These are phyloP conservation scores for Acacia concinna DNA, from an alignment of 331 rosid genomes.

Conservation along the genomic window DNA sequence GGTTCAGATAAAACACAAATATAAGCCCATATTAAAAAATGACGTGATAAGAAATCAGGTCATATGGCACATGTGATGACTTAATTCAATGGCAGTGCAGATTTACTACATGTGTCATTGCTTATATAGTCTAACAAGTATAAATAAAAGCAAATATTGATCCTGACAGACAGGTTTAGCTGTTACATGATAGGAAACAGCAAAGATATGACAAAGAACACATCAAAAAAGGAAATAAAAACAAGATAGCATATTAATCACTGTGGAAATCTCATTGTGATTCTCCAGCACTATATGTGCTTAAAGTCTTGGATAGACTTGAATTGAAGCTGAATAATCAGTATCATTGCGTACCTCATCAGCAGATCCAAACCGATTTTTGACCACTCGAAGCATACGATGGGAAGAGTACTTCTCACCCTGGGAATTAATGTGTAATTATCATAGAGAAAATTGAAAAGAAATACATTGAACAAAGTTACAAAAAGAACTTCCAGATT, in stretches of 20 bases:
- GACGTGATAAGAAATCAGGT: slow-evolving; percentile 12
- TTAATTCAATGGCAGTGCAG: slow-evolving; percentile 7
- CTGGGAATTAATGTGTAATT: slow-evolving; percentile 42
- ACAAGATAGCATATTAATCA: neutral
- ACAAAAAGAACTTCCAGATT: slow-evolving; percentile 12
- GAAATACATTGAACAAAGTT: slow-evolving; percentile 9
- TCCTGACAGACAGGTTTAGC: neutral
- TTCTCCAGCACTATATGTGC: neutral
- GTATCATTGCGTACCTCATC: slow-evolving; percentile 66
- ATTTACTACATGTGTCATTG: neutral
- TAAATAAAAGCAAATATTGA: neutral
- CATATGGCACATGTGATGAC: slow-evolving; percentile 19
- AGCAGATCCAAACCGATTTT: slow-evolving; percentile 91
- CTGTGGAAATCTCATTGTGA: neutral
- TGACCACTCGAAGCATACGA: slow-evolving; percentile 89
- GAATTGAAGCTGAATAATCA: neutral
- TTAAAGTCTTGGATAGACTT: neutral
- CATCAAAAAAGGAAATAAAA: neutral
- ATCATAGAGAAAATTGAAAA: slow-evolving; percentile 21
- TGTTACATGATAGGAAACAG: neutral
- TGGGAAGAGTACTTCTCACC: slow-evolving; percentile 82
- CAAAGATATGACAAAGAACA: neutral
- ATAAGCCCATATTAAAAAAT: slow-evolving; percentile 13
- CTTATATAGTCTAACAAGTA: neutral
- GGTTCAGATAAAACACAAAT: slow-evolving; percentile 26